Evolutionary conservation across 495 filamentous ascomycete genomes (phyloP).

Genomic region (Apodospora peruviana): DNA sequence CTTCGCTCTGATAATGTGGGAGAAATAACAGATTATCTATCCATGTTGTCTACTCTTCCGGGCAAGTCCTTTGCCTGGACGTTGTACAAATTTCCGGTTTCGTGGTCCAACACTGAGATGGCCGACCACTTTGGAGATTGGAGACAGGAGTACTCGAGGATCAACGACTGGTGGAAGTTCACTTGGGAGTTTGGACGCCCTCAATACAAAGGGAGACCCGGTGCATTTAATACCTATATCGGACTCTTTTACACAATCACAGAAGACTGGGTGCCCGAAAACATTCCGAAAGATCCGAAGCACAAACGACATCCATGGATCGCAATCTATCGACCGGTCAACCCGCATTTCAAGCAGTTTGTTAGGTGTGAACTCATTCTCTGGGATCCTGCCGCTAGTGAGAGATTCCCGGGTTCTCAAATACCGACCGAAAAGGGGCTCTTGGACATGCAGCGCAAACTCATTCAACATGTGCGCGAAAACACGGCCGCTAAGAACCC

Average conservation of each 20-base stretch:
- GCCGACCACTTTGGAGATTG: constrained; percentile 28
- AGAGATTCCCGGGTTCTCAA: constrained; percentile 10
- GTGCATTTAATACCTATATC: constrained; percentile 28
- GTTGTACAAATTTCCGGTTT: constrained; percentile 29
- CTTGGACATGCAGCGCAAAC: constrained; percentile 32
- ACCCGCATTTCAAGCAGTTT: constrained; percentile 20
- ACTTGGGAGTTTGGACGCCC: constrained; percentile 11
- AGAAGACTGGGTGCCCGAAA: constrained; percentile 27
- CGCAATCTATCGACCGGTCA: constrained; percentile 30
- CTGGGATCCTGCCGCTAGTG: constrained; percentile 33
- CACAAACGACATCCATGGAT: constrained; percentile 33
- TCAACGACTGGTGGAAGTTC: constrained; percentile 30
- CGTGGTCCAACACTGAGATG: constrained; percentile 32
- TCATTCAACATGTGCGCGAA: constrained; percentile 27
- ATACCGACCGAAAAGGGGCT: constrained; percentile 18
- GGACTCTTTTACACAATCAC: constrained; percentile 44
- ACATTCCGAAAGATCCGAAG: constrained; percentile 6
- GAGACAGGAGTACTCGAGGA: constrained; percentile 17
- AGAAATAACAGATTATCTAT: constrained; percentile 2
- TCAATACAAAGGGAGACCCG: background rate
- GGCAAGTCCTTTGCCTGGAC: constrained; percentile 2
- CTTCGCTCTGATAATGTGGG: background rate
- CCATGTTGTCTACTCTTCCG: background rate
- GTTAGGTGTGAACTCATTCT: constrained; percentile 35
- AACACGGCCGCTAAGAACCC: constrained; percentile 16